Conservation (phyloP, 352 stramenopile genomes). For the Plasmopara viticola region DNA sequence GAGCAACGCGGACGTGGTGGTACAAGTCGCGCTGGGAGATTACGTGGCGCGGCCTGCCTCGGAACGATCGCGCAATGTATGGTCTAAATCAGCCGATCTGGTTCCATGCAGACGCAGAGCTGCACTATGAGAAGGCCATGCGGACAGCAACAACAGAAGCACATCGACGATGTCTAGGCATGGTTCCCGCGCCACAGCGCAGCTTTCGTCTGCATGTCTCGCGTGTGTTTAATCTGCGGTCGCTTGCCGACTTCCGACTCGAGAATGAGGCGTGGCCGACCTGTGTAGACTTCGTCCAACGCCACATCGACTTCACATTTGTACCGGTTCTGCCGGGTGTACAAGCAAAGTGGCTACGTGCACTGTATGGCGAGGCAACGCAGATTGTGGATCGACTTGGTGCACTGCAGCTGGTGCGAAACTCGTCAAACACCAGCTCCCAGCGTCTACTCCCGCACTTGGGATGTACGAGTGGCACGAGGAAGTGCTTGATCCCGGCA, state of each 20-base stretch:
- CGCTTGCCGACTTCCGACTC: too few species aligned
- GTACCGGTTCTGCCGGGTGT: neutral
- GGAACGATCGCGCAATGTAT: neutral
- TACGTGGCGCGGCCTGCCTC: neutral
- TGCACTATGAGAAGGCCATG: neutral
- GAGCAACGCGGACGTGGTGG: neutral
- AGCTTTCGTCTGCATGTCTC: conserved; percentile 1
- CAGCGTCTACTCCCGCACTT: neutral
- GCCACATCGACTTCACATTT: neutral
- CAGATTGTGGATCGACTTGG: neutral
- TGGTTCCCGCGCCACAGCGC: neutral
- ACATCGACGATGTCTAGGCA: neutral
- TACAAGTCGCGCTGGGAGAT: neutral
- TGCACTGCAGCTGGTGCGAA: neutral
- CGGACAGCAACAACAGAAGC: neutral
- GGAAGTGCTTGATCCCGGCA: neutral
- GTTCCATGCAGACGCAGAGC: neutral
- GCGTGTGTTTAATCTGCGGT: neutral
- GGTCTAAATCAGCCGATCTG: neutral
- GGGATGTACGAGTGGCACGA: conserved; percentile 1
- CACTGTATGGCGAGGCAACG: neutral
- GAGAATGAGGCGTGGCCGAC: neutral
- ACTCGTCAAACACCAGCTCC: neutral
- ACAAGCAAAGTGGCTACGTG: conserved; percentile 1
- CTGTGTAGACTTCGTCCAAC: neutral